Percentiles rank a stretch among this genome's conserved stretches.
Conservation (phyloP, 2,329 filamentous ascomycete species). For the Geosmithia flava region DNA sequence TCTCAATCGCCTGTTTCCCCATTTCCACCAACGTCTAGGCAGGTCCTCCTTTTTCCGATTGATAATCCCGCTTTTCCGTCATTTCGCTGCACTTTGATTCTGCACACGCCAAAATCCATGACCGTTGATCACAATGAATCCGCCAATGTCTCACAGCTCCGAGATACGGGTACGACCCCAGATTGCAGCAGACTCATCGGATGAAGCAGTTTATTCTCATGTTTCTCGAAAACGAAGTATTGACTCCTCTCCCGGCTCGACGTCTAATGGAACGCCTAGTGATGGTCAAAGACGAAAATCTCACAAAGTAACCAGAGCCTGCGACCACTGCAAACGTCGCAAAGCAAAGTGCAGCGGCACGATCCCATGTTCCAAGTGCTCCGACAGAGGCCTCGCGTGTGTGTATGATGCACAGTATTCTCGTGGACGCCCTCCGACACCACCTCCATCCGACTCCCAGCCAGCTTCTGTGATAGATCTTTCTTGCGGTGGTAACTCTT, state of each 20-base stretch:
- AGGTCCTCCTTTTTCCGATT: neutral
- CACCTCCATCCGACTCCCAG: slow-evolving; percentile 12
- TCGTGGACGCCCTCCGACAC: slow-evolving; percentile 18
- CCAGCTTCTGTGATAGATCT: neutral
- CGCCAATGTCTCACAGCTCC: neutral
- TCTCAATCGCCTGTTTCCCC: neutral
- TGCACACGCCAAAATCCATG: neutral
- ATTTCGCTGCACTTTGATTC: neutral
- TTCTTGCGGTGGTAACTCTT: neutral
- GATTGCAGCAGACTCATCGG: neutral
- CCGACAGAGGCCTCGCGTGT: slow-evolving; percentile 12
- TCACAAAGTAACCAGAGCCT: slow-evolving; percentile 17
- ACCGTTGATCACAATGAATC: neutral
- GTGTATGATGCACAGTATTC: slow-evolving; percentile 18
- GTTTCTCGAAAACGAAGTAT: neutral
- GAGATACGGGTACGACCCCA: neutral
- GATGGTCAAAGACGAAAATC: neutral
- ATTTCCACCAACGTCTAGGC: neutral
- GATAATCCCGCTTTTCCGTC: neutral
- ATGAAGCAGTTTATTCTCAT: neutral
- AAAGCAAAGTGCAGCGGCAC: slow-evolving; percentile 15
- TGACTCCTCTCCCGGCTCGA: neutral
- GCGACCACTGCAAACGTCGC: slow-evolving; percentile 14
- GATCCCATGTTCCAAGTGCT: slow-evolving; percentile 18
- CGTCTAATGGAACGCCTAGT: neutral